Percentiles rank a stretch among this genome's conserved stretches.
Evolutionary conservation across 257 asterid species (phyloP).

Genomic region (Capsicum pubescens): DNA sequence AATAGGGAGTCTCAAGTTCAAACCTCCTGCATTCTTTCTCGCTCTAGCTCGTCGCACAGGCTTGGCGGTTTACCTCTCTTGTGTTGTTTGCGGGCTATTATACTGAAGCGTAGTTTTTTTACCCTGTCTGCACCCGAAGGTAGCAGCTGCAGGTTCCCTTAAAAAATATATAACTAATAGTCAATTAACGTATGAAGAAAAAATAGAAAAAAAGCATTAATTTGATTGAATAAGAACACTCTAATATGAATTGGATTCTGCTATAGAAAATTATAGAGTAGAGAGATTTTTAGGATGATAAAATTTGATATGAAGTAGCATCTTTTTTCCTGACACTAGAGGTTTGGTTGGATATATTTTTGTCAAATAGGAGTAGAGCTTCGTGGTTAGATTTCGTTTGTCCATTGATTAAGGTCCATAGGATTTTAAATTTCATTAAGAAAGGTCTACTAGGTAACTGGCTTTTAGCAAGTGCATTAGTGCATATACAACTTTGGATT

Average conservation of each 20-base stretch:
- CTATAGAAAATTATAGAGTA: background rate
- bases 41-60: background rate
- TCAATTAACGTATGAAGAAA: background rate
- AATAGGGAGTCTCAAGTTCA: background rate
- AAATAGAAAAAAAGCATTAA: background rate
- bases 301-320: background rate
- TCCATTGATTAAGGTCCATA: background rate
- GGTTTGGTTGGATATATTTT: constrained; percentile 18
- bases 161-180: background rate
- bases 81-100: background rate
- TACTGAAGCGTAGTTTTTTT: background rate
- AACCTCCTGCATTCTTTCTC: background rate
- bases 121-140: background rate
- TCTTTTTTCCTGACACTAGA: background rate
- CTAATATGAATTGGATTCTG: background rate
- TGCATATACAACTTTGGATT: background rate
- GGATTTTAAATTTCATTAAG: background rate
- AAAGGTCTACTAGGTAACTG: background rate
- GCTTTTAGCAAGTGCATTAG: background rate
- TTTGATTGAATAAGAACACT: constrained; percentile 12
- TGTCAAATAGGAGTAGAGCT: background rate
- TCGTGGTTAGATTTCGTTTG: constrained; percentile 1
- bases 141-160: background rate
- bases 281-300: background rate
- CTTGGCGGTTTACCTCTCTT: background rate